phyloP scores from a whole-genome alignment of 2,329 filamentous ascomycete genomes.

The Aspergillus tubingensis region DNA sequence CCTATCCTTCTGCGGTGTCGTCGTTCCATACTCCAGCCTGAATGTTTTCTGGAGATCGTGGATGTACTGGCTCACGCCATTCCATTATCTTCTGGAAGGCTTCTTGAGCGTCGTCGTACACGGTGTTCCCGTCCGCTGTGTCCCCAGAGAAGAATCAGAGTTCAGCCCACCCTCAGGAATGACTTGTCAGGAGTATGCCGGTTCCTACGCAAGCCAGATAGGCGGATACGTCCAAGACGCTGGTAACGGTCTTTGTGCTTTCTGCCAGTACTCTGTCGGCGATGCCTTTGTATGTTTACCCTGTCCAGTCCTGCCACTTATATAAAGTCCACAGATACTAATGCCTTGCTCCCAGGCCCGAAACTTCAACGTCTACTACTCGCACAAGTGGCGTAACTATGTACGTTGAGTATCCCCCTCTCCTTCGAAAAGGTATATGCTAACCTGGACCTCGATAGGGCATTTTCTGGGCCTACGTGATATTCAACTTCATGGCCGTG shows the following conservation, averaged over 20 bases:
- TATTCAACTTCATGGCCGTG: slow-evolving; percentile 63
- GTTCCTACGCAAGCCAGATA: slow-evolving; percentile 52
- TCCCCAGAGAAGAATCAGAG: slow-evolving; percentile 58
- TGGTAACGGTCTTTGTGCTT: slow-evolving; percentile 61
- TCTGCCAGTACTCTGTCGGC: slow-evolving; percentile 64
- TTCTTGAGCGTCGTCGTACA: slow-evolving; percentile 60
- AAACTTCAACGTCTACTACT: slow-evolving; percentile 62
- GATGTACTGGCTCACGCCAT: slow-evolving; percentile 70
- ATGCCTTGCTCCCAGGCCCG: slow-evolving; percentile 25
- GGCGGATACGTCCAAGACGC: slow-evolving; percentile 64
- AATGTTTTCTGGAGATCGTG: slow-evolving; percentile 66
- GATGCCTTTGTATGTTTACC: slow-evolving; percentile 57
- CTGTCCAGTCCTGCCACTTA: no score
- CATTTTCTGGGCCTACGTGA: slow-evolving; percentile 64
- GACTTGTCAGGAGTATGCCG: slow-evolving; percentile 63
- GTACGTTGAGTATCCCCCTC: slow-evolving; percentile 27
- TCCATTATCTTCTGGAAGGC: slow-evolving; percentile 66
- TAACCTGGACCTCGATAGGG: slow-evolving; percentile 38
- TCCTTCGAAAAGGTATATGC: background rate
- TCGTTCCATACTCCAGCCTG: slow-evolving; percentile 66
- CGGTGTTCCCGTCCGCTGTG: slow-evolving; percentile 58
- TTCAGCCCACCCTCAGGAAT: slow-evolving; percentile 62
- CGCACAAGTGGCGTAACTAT: slow-evolving; percentile 66
- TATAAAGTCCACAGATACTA: background rate
- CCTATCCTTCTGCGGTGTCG: slow-evolving; percentile 72